Evolutionary conservation across 2,329 filamentous ascomycete species (phyloP).

Genomic region (Cercospora beticola): DNA sequence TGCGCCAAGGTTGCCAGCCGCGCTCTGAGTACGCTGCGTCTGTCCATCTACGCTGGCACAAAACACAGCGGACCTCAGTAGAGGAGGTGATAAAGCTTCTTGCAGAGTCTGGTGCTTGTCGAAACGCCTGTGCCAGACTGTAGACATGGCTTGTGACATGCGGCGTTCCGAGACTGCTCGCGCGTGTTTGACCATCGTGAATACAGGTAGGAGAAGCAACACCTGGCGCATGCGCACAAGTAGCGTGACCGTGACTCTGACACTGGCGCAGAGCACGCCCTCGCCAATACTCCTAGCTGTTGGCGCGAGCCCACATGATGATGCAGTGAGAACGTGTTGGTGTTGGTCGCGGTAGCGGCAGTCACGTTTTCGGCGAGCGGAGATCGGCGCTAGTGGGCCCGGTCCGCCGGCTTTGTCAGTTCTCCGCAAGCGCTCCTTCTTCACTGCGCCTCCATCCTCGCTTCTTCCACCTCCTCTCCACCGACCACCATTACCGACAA

Average conservation of each 20-base stretch:
- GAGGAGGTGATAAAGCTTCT: background rate
- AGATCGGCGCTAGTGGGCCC: background rate
- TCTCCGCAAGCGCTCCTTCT: slow-evolving; percentile 2
- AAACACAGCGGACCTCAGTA: background rate
- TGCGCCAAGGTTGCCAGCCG: background rate
- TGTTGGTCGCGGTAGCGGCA: background rate
- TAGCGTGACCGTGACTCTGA: background rate
- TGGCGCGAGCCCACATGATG: background rate
- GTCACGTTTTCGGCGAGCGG: background rate
- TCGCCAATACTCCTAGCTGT: background rate
- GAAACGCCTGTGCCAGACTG: background rate
- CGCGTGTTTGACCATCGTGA: background rate
- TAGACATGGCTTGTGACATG: background rate
- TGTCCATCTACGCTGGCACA: background rate
- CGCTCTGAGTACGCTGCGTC: background rate
- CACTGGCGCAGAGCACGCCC: background rate
- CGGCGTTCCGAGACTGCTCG: background rate
- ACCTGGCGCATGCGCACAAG: background rate
- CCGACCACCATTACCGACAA: background rate
- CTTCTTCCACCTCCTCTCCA: background rate
- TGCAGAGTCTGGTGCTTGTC: background rate
- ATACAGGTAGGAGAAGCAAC: background rate
- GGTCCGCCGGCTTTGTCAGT: slow-evolving; percentile 5
- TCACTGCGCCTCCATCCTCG: slow-evolving; percentile 6
- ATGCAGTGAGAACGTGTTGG: background rate